Evolutionary conservation across 768 basidiomycete species (phyloP).

Genomic region (Punctularia strigosozonata): DNA sequence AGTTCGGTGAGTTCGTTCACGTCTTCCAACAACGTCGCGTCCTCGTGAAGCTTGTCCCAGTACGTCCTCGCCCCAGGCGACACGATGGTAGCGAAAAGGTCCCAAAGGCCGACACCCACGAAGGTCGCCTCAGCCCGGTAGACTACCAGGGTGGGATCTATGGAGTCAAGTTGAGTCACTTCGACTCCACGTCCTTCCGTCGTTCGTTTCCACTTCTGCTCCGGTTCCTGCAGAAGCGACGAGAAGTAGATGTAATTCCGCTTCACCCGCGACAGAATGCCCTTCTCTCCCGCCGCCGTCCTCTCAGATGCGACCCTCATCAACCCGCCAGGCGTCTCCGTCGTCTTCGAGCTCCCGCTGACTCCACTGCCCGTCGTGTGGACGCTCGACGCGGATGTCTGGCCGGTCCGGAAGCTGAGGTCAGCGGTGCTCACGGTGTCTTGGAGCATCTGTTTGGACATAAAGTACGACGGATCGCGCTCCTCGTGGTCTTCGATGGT

Average conservation of each 20-base stretch:
- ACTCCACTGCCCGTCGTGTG: constrained; percentile 37
- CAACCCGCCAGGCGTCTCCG: constrained; percentile 22
- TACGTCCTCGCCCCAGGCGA: constrained; percentile 71
- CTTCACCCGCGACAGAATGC: constrained; percentile 75
- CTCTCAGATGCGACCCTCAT: constrained; percentile 31
- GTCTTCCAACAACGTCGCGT: constrained; percentile 77
- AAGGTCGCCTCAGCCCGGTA: constrained; percentile 96
- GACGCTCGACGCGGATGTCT: constrained; percentile 52
- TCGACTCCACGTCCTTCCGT: constrained; percentile 86
- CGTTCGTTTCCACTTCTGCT: constrained; percentile 90
- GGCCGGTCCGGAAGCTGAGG: constrained; percentile 55
- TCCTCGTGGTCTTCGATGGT: constrained; percentile 53
- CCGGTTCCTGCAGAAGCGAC: constrained; percentile 91
- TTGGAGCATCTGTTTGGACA: constrained; percentile 54
- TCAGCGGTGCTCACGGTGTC: constrained; percentile 64
- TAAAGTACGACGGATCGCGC: constrained; percentile 50
- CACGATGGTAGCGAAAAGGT: constrained; percentile 79
- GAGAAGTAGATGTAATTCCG: constrained; percentile 98
- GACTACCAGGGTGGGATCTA: constrained; percentile 92
- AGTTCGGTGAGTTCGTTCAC: constrained; percentile 85
- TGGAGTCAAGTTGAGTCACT: constrained; percentile 90
- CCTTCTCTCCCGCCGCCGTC: constrained; percentile 57
- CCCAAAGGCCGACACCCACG: constrained; percentile 93
- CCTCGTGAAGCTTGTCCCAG: constrained; percentile 89
- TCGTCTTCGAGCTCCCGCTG: constrained; percentile 21